A percentile compares a stretch with the other conserved stretches of the same genome.
Evolutionary conservation across 441 rosid genomes (phyloP).

Genomic region (Adansonia rubrostipa): DNA sequence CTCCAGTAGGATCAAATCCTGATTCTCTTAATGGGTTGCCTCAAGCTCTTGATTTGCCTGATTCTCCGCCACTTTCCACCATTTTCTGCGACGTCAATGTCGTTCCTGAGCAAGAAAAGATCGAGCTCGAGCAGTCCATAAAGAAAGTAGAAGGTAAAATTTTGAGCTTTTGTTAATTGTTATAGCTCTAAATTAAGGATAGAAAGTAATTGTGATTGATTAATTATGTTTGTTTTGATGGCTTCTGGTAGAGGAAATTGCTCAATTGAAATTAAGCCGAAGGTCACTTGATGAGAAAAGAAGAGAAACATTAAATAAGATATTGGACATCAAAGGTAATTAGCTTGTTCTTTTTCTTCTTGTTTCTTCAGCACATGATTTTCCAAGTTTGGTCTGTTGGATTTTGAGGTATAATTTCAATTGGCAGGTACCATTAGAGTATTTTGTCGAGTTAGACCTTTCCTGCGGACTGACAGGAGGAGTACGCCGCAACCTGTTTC

Average conservation of each 20-base stretch:
- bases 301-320: conserved; percentile 62
- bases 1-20: conserved; percentile 39
- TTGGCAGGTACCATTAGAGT: conserved; percentile 80
- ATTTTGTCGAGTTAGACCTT: conserved; percentile 80
- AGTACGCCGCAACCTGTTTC: conserved; percentile 54
- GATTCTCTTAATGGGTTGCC: conserved; percentile 38
- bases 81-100: conserved; percentile 66
- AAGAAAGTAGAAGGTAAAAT: conserved; percentile 62
- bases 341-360: background rate
- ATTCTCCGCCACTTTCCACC: conserved; percentile 42
- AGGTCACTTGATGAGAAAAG: conserved; percentile 63
- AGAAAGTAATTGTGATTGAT: conserved; percentile 3
- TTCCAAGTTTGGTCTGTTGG: background rate
- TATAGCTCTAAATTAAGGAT: background rate
- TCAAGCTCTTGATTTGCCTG: conserved; percentile 44
- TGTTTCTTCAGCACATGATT: conserved; percentile 1
- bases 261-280: conserved; percentile 54
- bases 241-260: conserved; percentile 57
- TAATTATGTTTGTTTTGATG: conserved; percentile 25
- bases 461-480: conserved; percentile 48
- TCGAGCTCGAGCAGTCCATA: conserved; percentile 60
- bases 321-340: conserved; percentile 75
- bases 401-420: conserved; percentile 23
- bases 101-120: conserved; percentile 76
- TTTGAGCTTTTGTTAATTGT: background rate